Conservation (phyloP, 805 yeast species). For the Yarrowia porcina region DNA sequence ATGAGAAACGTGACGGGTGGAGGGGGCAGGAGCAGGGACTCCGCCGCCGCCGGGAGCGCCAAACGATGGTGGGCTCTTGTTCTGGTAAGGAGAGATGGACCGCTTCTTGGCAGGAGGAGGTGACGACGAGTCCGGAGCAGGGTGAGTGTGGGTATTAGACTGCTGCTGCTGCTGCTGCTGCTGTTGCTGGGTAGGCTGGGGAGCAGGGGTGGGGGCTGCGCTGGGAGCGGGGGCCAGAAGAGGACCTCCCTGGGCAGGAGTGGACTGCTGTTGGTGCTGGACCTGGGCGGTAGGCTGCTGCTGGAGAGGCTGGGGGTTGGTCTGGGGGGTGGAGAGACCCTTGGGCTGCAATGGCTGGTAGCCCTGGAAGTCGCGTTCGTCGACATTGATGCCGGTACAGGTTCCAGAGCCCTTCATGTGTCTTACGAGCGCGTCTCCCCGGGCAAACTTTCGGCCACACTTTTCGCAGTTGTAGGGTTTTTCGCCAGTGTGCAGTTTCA, state of each 20-base stretch:
- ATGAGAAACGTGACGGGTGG: constrained; percentile 11
- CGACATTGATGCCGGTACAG: constrained; percentile 30
- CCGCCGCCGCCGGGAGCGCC: constrained; percentile 16
- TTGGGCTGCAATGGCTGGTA: constrained; percentile 12
- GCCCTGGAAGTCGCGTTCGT: constrained; percentile 23
- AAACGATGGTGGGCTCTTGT: constrained; percentile 22
- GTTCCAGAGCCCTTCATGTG: constrained; percentile 52
- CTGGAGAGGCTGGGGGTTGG: not conserved
- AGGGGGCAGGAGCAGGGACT: not conserved
- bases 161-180: not conserved
- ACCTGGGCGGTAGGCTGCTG: not conserved
- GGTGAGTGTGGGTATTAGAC: not conserved
- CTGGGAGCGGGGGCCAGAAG: constrained; percentile 1
- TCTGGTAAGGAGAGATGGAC: constrained; percentile 8
- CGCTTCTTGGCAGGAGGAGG: constrained; percentile 22
- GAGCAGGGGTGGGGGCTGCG: not conserved
- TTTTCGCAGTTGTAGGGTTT: constrained; percentile 60
- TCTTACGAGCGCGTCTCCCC: constrained; percentile 72
- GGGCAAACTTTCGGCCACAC: constrained; percentile 64
- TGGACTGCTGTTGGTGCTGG: not conserved
- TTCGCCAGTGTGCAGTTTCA: constrained; percentile 71
- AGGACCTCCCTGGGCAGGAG: not conserved
- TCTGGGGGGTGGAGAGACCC: not conserved
- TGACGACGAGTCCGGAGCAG: not conserved
- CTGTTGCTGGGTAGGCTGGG: too few relatives aligned